Conservation (phyloP, 345 rosid genomes). For the Mallotus nudiflorus region DNA sequence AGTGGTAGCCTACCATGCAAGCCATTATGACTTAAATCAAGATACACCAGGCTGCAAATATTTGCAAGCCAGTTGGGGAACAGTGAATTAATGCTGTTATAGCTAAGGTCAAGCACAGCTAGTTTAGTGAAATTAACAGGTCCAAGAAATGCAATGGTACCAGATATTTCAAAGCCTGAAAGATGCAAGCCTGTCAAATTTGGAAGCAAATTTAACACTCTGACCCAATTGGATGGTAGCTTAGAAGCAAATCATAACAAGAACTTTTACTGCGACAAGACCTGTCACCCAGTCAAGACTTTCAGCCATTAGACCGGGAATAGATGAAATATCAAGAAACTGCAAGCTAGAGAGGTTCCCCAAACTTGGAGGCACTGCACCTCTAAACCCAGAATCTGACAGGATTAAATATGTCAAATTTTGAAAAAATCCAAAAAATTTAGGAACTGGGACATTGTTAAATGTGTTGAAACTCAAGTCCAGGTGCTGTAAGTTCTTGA, state of each 20-base stretch:
- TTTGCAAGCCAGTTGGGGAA: constrained; percentile 19
- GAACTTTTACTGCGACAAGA: constrained; percentile 36
- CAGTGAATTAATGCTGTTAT: constrained; percentile 13
- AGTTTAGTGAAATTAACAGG: constrained; percentile 23
- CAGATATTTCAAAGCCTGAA: constrained; percentile 25
- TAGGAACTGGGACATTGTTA: constrained; percentile 34
- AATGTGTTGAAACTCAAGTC: constrained; percentile 46
- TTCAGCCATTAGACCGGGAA: constrained; percentile 13
- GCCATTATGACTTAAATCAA: constrained; percentile 10
- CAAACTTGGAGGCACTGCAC: constrained; percentile 31
- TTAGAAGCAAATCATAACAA: constrained; percentile 9
- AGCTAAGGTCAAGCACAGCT: constrained; percentile 20
- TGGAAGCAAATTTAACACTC: constrained; percentile 16
- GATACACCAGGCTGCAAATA: constrained; percentile 19
- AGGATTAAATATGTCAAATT: constrained; percentile 36
- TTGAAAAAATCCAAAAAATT: constrained; percentile 37
- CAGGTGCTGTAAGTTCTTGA: constrained; percentile 31
- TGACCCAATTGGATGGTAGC: constrained; percentile 13
- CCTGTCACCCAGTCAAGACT: constrained; percentile 38
- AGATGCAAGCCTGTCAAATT: constrained; percentile 35
- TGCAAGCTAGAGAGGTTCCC: constrained; percentile 41
- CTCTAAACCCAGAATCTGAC: constrained; percentile 36
- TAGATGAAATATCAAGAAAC: constrained; percentile 40
- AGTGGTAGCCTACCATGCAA: constrained; percentile 44
- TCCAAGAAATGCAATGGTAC: constrained; percentile 22